phyloP scores from a whole-genome alignment of 306 rosid species.

The Rubus parviflorus region DNA sequence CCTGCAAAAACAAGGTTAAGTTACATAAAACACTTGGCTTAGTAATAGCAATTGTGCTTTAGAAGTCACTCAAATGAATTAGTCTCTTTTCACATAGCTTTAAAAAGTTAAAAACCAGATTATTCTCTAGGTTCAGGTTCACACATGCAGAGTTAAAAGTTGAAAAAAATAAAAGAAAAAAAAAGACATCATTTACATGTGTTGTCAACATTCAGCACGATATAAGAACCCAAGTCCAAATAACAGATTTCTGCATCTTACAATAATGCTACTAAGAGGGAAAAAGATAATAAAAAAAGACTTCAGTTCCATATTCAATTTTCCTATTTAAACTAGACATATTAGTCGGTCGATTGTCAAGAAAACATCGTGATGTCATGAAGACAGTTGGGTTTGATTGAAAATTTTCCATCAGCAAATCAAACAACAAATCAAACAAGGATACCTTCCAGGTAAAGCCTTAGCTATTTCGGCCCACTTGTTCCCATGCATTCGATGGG shows the following conservation, averaged over 20 bases:
- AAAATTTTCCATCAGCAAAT: background rate
- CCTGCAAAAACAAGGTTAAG: constrained; percentile 46
- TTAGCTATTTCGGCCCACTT: constrained; percentile 99
- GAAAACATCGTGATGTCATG: background rate
- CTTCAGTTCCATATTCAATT: background rate
- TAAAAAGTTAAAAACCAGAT: background rate
- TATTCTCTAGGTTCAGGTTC: background rate
- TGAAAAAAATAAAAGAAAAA: no score
- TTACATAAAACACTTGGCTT: constrained; percentile 6
- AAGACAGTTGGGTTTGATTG: no score
- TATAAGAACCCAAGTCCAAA: background rate
- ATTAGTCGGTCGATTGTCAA: background rate
- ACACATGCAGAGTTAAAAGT: background rate
- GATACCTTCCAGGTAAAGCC: constrained; percentile 90
- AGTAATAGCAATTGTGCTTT: constrained; percentile 1
- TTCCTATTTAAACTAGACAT: background rate
- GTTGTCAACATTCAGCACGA: background rate
- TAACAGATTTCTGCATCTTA: background rate
- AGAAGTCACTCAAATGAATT: constrained; percentile 13
- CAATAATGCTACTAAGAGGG: background rate
- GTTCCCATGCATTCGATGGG: constrained; percentile 82
- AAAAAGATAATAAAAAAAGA: background rate
- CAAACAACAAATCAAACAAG: constrained; percentile 24
- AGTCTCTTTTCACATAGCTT: background rate
- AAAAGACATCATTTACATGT: background rate